Evolutionary conservation across 2,329 filamentous ascomycete species (phyloP).

Genomic region (Neofusicoccum sp.): DNA sequence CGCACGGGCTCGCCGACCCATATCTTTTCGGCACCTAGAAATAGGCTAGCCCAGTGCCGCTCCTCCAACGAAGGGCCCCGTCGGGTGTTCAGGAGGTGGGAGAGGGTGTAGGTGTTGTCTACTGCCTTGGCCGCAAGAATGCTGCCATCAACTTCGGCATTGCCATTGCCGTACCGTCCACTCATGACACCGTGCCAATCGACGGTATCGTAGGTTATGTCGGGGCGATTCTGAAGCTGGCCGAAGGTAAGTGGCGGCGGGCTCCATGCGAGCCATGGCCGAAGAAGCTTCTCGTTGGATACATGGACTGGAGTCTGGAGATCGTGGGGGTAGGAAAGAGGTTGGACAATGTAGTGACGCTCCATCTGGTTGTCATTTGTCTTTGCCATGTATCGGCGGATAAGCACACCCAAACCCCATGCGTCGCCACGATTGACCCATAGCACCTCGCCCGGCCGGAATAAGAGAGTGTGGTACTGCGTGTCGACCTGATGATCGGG

Average conservation of each 20-base stretch:
- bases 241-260: conserved; percentile 51
- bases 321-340: conserved; percentile 47
- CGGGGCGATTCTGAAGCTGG: conserved; percentile 40
- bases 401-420: conserved; percentile 55
- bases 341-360: conserved; percentile 46
- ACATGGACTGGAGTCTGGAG: conserved; percentile 43
- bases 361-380: conserved; percentile 28
- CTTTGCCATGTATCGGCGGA: conserved; percentile 44
- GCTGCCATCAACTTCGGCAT: conserved; percentile 56
- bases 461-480: conserved; percentile 49
- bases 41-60: conserved; percentile 53
- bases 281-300: conserved; percentile 44
- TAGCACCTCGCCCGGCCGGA: conserved; percentile 55
- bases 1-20: conserved; percentile 60
- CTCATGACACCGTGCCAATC: conserved; percentile 45
- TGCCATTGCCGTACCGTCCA: conserved; percentile 47
- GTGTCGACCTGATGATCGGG: conserved; percentile 52
- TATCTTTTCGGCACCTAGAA: conserved; percentile 58
- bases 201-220: conserved; percentile 48
- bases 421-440: conserved; percentile 55
- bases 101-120: conserved; percentile 55
- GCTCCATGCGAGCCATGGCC: conserved; percentile 60
- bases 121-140: conserved; percentile 58
- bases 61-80: conserved; percentile 41
- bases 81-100: conserved; percentile 45